phyloP scores from a whole-genome alignment of 1,139 yeast species.

The Candida smagusa region DNA sequence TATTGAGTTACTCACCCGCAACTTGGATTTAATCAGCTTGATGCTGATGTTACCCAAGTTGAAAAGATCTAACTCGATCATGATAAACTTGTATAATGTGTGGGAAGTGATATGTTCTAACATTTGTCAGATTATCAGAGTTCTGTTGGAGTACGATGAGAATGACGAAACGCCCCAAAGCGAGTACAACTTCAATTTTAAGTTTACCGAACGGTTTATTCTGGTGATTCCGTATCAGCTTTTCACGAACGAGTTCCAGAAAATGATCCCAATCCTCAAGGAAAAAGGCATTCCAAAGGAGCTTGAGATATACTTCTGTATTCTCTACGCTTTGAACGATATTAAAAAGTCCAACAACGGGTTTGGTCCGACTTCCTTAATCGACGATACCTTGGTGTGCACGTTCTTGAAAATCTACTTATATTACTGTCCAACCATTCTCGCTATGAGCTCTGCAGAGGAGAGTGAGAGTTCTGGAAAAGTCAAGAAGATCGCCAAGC shows the following conservation, averaged over 20 bases:
- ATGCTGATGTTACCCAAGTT: constrained; percentile 63
- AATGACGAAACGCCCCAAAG: neutral
- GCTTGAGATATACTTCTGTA: constrained; percentile 33
- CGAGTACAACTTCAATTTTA: constrained; percentile 35
- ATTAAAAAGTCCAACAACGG: constrained; percentile 75
- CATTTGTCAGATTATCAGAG: constrained; percentile 48
- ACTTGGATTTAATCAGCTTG: constrained; percentile 58
- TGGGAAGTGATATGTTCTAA: constrained; percentile 62
- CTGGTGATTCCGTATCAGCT: constrained; percentile 44
- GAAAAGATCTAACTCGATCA: constrained; percentile 72
- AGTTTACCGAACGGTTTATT: constrained; percentile 56
- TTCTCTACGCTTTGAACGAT: constrained; percentile 56
- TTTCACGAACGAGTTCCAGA: constrained; percentile 41
- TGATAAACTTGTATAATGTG: constrained; percentile 56
- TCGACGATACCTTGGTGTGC: constrained; percentile 72
- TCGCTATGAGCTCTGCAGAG: neutral
- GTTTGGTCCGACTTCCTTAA: constrained; percentile 72
- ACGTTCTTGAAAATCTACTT: constrained; percentile 53
- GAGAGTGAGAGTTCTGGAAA: constrained; percentile 18
- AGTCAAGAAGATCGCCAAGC: constrained; percentile 39
- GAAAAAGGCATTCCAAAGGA: constrained; percentile 28
- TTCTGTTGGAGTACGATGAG: constrained; percentile 25
- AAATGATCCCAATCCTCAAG: constrained; percentile 27
- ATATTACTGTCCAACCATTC: constrained; percentile 12
- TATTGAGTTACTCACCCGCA: constrained; percentile 51